Conservation (phyloP, 805 yeast species). For the Candida quercuum region DNA sequence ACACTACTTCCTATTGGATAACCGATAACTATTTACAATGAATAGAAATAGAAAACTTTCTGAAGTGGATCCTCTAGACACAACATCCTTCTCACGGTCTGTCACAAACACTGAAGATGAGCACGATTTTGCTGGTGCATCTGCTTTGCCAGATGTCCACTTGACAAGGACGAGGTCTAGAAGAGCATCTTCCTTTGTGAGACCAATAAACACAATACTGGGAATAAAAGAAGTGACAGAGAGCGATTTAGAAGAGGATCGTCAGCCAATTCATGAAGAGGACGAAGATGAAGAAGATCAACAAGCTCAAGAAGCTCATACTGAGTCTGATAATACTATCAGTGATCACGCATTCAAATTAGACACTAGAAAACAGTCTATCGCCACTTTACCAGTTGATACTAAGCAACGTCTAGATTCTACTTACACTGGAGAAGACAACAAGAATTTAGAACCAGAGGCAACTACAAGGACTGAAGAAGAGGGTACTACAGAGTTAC, state of each 20-base stretch:
- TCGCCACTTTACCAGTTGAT: background rate
- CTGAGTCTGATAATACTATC: background rate
- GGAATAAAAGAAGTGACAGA: background rate
- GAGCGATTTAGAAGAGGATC: background rate
- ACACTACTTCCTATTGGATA: too few relatives aligned
- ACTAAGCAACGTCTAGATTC: too few relatives aligned
- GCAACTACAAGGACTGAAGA: background rate
- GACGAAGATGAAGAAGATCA: background rate
- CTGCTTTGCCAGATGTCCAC: background rate
- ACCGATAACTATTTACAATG: background rate
- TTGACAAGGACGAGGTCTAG: background rate
- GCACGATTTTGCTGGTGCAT: background rate
- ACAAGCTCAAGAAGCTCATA: background rate
- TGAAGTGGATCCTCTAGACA: constrained; percentile 2
- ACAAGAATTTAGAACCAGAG: background rate
- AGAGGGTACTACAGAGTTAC: background rate
- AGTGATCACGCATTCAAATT: background rate
- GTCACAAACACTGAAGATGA: background rate
- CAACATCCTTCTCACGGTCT: background rate
- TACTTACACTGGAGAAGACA: too few relatives aligned
- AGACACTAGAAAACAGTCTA: background rate
- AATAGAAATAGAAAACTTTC: background rate
- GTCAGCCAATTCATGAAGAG: background rate
- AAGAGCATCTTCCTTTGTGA: background rate
- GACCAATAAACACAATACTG: background rate